Conservation (phyloP, 192 early-diverging fungal genomes). For the Radiomyces spectabilis region DNA sequence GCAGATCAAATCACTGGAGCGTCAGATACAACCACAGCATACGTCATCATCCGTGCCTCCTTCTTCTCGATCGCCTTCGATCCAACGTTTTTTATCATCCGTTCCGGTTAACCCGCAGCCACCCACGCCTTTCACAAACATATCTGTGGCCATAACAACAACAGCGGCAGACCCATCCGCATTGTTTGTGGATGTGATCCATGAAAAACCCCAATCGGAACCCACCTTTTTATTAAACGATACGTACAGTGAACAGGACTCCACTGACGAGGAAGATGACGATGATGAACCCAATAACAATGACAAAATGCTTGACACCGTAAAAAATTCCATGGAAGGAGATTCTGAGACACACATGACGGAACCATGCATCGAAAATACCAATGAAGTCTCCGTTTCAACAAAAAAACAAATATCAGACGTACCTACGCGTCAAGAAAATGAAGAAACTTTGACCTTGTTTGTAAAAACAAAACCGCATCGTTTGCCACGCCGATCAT, state of each 20-base stretch:
- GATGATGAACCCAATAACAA: background rate
- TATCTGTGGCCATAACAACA: background rate
- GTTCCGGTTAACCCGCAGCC: background rate
- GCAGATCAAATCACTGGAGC: background rate
- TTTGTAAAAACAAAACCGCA: slow-evolving; percentile 9
- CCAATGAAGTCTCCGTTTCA: background rate
- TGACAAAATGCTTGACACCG: background rate
- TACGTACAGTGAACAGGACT: background rate
- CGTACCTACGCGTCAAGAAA: background rate
- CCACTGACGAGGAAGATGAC: background rate
- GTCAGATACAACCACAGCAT: slow-evolving; percentile 2
- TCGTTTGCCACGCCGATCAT: background rate
- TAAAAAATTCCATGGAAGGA: background rate
- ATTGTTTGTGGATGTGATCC: no score
- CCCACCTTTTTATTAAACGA: slow-evolving; percentile 1
- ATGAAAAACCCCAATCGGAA: no score
- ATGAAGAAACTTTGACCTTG: background rate
- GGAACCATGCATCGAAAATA: no score
- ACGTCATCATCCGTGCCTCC: slow-evolving; percentile 2
- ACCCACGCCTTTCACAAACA: background rate
- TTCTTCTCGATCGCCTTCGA: background rate
- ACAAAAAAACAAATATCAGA: background rate
- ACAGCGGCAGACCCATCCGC: background rate
- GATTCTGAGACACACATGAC: no score
- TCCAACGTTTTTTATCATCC: background rate